Evolutionary conservation across 371 early-diverging fungal genomes (phyloP), one percentile per base, ranked within the genome.

Genomic region (Lichtheimia ornata): DNA sequence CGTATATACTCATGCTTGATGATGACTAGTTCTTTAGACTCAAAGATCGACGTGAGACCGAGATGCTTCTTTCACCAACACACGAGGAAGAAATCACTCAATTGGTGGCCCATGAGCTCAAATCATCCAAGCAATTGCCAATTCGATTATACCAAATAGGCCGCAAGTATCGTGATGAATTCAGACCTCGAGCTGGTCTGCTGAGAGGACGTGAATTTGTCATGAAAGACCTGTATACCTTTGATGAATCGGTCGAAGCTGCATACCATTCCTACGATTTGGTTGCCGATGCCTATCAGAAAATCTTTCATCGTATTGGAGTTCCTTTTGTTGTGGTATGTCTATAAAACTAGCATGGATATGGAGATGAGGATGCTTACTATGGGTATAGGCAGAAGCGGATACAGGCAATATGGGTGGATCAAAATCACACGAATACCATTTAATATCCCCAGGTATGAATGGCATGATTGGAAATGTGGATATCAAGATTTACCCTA

Each of bases 211-310:
- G 93, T 43, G 95, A 96, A 69, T 95, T 96, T 64, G 66, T 94
- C n/a, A 96, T 96, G 97, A 96, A 95, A 69, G 97, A 96, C 73
- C 64, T 96, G 55, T 95, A 96, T 73, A 86, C 93, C 5, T 96
- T 96, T 73, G 96, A 96, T 70, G 80, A 73, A 1, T 78, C 82
- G 0, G 77, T 79, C 49, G 78, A 87, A 22, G 81, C 77, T n/a
- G 94, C 96, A 0, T 74, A 83, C 49, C 66, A 63, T 22, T 85
- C 94, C 0, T 96, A 95, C 64, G 79, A 89, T 15, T 76, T 84
- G 15, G 86, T 95, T 13, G 77, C 81, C 27, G 61, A 56, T 6
- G 94, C 94, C 9, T 96, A 96, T 67, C 76, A 81, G 25, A 72
- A 73, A 35, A 92, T 94, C 20, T 89, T 95, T 66, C 64, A 72